A percentile compares a stretch with the other conserved stretches of the same genome.
These are phyloP conservation scores for Neurospora sp. DNA, from an alignment of 2,329 filamentous ascomycete species.

Conservation along the genomic window DNA sequence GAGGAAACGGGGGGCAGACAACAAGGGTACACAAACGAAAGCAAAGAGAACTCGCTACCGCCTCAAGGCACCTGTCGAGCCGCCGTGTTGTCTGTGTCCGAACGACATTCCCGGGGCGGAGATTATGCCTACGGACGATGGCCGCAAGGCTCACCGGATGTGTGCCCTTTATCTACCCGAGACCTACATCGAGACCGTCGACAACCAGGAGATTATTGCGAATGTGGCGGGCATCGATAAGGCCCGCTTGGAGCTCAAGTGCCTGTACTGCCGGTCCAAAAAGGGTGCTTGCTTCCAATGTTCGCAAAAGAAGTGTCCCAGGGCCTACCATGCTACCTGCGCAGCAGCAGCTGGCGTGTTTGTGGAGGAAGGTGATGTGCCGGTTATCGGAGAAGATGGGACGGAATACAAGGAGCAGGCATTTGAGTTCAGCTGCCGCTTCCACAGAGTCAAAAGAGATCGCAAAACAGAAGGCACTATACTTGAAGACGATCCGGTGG, in stretches of 20 bases:
- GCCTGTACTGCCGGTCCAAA: conserved; percentile 87
- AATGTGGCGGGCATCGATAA: conserved; percentile 77
- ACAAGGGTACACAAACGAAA: conserved; percentile 40
- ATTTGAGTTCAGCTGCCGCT: conserved; percentile 89
- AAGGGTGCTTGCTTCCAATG: conserved; percentile 97
- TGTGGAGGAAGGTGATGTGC: conserved; percentile 76
- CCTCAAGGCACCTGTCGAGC: conserved; percentile 58
- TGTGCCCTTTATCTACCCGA: conserved; percentile 90
- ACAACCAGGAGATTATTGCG: conserved; percentile 62
- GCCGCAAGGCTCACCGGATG: conserved; percentile 73
- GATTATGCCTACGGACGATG: conserved; percentile 79
- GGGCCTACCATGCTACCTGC: conserved; percentile 92
- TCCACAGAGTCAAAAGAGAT: conserved; percentile 81
- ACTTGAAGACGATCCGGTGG: conserved; percentile 59
- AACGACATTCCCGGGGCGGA: conserved; percentile 77
- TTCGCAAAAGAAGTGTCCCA: conserved; percentile 84
- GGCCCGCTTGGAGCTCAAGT: conserved; percentile 82
- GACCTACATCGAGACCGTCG: conserved; percentile 68
- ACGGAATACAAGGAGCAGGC: conserved; percentile 87
- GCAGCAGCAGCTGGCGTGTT: conserved; percentile 86
- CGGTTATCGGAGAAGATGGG: conserved; percentile 82
- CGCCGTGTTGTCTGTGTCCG: conserved; percentile 85
- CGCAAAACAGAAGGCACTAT: conserved; percentile 60
- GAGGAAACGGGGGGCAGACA: conserved; percentile 47
- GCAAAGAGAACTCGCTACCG: conserved; percentile 72